Evolutionary conservation across 2,329 filamentous ascomycete genomes (phyloP).

Genomic region (Xylariaceae sp.): DNA sequence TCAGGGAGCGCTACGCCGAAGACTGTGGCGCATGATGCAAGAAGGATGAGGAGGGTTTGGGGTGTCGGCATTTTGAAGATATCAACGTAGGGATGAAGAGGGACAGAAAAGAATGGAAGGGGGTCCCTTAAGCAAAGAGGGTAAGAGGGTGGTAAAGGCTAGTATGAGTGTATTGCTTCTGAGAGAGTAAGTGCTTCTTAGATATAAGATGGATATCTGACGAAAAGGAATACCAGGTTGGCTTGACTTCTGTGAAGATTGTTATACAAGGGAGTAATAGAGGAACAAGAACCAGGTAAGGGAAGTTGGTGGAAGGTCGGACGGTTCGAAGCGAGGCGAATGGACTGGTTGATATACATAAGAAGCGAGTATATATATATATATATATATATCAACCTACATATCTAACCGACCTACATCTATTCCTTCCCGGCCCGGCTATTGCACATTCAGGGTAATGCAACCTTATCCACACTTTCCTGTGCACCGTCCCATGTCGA

Average conservation of each 20-base stretch:
- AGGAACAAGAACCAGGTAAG: too few relatives aligned
- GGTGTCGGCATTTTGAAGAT: constrained; percentile 5
- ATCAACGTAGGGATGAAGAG: background rate
- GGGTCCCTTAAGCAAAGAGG: background rate
- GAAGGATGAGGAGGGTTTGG: background rate
- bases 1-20: constrained; percentile 25
- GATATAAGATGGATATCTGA: too few relatives aligned
- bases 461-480: constrained; percentile 16
- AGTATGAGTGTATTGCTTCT: too few relatives aligned
- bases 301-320: too few relatives aligned
- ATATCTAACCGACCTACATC: background rate
- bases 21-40: background rate
- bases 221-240: too few relatives aligned
- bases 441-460: constrained; percentile 9
- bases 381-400: constrained; percentile 5
- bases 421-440: constrained; percentile 19
- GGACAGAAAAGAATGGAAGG: background rate
- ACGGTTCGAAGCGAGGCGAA: too few relatives aligned
- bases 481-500: background rate
- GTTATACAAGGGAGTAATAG: too few relatives aligned
- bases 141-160: too few relatives aligned
- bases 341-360: background rate
- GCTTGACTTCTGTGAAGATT: too few relatives aligned
- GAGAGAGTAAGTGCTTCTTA: too few relatives aligned
- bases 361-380: constrained; percentile 9